Conservation (phyloP, 306 rosid genomes). For the Cucurbita moschata region DNA sequence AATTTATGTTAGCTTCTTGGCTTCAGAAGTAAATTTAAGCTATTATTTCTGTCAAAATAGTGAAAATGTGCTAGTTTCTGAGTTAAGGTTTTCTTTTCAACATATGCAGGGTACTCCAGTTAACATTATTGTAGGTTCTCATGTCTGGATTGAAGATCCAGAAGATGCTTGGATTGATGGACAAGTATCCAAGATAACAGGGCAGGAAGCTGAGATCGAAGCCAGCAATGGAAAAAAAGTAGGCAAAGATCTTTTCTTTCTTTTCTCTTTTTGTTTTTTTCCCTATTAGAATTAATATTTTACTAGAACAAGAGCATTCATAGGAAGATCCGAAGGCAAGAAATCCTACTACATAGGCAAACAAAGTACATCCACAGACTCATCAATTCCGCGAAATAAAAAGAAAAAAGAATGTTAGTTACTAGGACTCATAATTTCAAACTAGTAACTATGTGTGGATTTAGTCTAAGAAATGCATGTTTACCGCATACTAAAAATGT, state of each 20-base stretch:
- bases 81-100: conserved; percentile 4
- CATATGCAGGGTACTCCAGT: conserved; percentile 78
- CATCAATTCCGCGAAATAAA: too few species aligned
- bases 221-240: conserved; percentile 63
- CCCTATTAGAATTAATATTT: neutral
- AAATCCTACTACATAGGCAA: too few species aligned
- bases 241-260: conserved; percentile 7
- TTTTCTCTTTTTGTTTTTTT: neutral
- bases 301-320: neutral
- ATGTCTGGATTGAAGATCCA: conserved; percentile 83
- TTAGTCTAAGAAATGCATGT: too few species aligned
- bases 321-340: neutral
- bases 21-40: neutral
- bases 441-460: too few species aligned
- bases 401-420: too few species aligned
- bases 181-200: conserved; percentile 60
- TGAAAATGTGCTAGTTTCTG: neutral
- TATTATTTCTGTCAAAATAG: neutral
- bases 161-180: conserved; percentile 68
- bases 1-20: neutral
- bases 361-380: too few species aligned
- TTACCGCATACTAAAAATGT: too few species aligned
- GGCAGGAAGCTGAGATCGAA: conserved; percentile 55
- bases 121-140: conserved; percentile 81
- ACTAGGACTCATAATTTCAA: too few species aligned